Conservation (phyloP, 768 basidiomycete species). For the Pleurotus sapidus region DNA sequence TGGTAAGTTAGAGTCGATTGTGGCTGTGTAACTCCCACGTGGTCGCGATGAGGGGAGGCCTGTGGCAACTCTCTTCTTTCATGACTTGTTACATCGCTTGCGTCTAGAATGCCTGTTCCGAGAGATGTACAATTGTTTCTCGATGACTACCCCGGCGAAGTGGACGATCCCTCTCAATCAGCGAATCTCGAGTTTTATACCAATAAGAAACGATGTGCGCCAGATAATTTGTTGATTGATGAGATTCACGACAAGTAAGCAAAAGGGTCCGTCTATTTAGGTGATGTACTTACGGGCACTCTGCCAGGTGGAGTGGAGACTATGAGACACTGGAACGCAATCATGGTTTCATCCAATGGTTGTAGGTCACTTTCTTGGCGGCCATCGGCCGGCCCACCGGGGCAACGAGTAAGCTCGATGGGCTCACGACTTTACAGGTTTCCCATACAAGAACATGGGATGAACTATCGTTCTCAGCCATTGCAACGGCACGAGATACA, state of each 20-base stretch:
- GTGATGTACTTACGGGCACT: neutral
- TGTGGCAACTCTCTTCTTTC: neutral
- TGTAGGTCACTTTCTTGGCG: slow-evolving; percentile 41
- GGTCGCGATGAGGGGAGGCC: neutral
- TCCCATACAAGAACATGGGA: slow-evolving; percentile 70
- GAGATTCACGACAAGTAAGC: slow-evolving; percentile 58
- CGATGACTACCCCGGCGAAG: slow-evolving; percentile 44
- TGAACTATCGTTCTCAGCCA: slow-evolving; percentile 67
- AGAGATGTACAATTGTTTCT: slow-evolving; percentile 57
- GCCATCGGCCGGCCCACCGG: no score
- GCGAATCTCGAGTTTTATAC: slow-evolving; percentile 64
- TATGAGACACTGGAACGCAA: slow-evolving; percentile 61
- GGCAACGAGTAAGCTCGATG: neutral
- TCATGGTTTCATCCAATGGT: slow-evolving; percentile 79
- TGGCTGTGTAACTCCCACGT: slow-evolving; percentile 5
- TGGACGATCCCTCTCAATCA: slow-evolving; percentile 33
- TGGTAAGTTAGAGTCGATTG: neutral
- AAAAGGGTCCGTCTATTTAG: neutral
- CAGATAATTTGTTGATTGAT: slow-evolving; percentile 59
- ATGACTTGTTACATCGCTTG: neutral
- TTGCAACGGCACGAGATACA: slow-evolving; percentile 64
- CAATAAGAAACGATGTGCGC: slow-evolving; percentile 52
- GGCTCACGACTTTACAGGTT: slow-evolving; percentile 40
- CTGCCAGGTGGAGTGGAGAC: slow-evolving; percentile 60
- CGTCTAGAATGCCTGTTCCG: slow-evolving; percentile 40